Percentiles rank a stretch among this genome's conserved stretches.
Evolutionary conservation across 768 basidiomycete species (phyloP).

Genomic region (Naematelia aurantialba): DNA sequence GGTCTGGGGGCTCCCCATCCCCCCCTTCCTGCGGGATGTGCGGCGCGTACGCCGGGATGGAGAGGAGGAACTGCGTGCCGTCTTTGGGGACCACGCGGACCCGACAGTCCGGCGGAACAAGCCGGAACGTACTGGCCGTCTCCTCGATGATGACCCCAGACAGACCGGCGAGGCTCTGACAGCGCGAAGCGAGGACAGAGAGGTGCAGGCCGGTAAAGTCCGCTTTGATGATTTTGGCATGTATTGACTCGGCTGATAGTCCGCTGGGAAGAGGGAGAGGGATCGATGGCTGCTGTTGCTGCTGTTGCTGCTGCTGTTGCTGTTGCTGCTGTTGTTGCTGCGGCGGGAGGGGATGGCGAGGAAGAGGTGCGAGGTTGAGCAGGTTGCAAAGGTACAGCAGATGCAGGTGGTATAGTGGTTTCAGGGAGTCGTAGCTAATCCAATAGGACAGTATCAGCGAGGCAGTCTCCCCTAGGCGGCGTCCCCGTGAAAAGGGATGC

Average conservation of each 20-base stretch:
- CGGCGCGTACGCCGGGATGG: conserved; percentile 35
- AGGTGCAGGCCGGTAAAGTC: conserved; percentile 43
- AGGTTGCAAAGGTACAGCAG: conserved; percentile 9
- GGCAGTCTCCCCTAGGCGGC: too few relatives aligned
- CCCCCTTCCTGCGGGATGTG: conserved; percentile 1
- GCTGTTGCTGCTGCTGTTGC: too few relatives aligned
- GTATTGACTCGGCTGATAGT: conserved; percentile 25
- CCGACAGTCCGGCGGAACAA: conserved; percentile 24
- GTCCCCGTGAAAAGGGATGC: too few relatives aligned
- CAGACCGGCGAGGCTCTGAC: conserved; percentile 25
- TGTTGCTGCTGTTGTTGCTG: background rate
- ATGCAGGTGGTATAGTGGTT: conserved; percentile 18
- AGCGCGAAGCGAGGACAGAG: conserved; percentile 23
- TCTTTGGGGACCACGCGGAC: conserved; percentile 43
- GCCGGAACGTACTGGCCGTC: conserved; percentile 42
- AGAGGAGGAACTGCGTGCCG: conserved; percentile 35
- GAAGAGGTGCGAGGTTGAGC: conserved; percentile 7
- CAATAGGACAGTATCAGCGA: too few relatives aligned
- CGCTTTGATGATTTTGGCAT: conserved; percentile 42
- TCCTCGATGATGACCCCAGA: conserved; percentile 45
- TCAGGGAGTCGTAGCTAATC: conserved; percentile 12
- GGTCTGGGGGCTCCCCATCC: background rate
- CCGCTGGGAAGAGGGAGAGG: conserved; percentile 1
- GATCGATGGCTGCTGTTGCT: background rate
- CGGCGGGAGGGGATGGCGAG: background rate